phyloP scores from a whole-genome alignment of 1,284 basidiomycete genomes.

The Sporisorium scitamineum region DNA sequence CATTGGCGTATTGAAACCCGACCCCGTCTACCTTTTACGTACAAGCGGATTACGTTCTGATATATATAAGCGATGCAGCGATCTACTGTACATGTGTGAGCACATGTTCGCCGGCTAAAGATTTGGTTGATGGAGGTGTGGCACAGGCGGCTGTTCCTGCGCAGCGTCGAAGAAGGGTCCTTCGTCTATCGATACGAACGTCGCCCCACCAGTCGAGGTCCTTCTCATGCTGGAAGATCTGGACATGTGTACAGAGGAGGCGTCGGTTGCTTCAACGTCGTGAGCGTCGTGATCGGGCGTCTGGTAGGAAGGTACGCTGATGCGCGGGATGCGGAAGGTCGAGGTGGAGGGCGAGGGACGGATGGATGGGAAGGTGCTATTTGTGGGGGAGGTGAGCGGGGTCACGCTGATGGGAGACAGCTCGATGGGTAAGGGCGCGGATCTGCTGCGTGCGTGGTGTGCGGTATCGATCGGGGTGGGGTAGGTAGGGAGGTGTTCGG shows the following conservation, averaged over 20 bases:
- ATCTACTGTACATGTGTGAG: too few relatives aligned
- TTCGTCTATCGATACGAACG: constrained; percentile 20
- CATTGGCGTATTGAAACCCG: too few relatives aligned
- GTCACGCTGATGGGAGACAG: neutral
- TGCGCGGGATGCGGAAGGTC: constrained; percentile 27
- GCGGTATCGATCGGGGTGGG: neutral
- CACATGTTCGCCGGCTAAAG: too few relatives aligned
- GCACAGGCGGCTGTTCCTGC: constrained; percentile 2
- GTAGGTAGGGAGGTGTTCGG: constrained; percentile 8
- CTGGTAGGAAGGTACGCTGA: constrained; percentile 19
- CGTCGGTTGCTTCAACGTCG: neutral
- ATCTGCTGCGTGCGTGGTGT: neutral
- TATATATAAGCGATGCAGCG: too few relatives aligned
- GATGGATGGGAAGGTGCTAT: neutral
- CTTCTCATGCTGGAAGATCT: neutral
- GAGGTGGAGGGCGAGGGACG: neutral
- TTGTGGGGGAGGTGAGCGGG: neutral
- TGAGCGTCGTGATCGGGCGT: neutral
- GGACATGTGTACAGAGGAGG: constrained; percentile 1
- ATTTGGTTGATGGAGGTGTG: too few relatives aligned
- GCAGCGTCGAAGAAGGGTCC: constrained; percentile 33
- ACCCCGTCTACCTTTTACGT: too few relatives aligned
- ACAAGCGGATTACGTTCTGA: too few relatives aligned
- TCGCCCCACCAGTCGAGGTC: constrained; percentile 3
- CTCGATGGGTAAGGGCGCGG: neutral